Evolutionary conservation across 2,329 filamentous ascomycete species (phyloP), one percentile per base, ranked within the genome.

Genomic region (Fusarium coicis): DNA sequence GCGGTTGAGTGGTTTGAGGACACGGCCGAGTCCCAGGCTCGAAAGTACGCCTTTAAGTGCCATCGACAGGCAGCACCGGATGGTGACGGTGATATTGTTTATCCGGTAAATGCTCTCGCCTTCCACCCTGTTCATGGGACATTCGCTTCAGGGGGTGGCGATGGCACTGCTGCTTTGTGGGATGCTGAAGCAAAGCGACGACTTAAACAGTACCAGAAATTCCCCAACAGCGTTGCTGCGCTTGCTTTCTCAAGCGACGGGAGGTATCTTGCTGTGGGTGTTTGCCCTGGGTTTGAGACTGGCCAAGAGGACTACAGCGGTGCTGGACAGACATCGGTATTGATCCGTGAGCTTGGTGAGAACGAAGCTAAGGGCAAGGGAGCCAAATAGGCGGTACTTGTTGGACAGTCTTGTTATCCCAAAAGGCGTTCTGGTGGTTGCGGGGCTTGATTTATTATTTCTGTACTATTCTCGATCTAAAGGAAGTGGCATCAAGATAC

Each of bases 21-120:
- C 21, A 93, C 91, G 10, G 86, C 91, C 46, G 93, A 96, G 81
- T 95, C 93, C 8, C 95, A 98, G 84, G 92, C 93, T 43, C 90
- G 95, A 74, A 98, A 98, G 82, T 99, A 98, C 81, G 96, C 96
- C 19, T 99, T 99, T 89, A 99, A 99, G 83, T 99, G 96, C 83
- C 96, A 99, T 83, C 90, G 96, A 9, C 94, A 97, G 81, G 88
- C 91, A 3, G 87, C 86, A 15, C 83, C 89, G 4, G 88, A 91
- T 44, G 87, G 87, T 15, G 88, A 88, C 43, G 90, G 87, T 36
- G 95, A 97, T 78, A 88, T 97, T 9, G 94, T 98, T 7, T 97
- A 95, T 79, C 95, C 95, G 0, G 95, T 98, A 75, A 96, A 98
- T 79, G 93, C 95, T 6, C 87, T 98, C 12, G 91, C 93, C 2